Evolutionary conservation across 306 rosid genomes (phyloP).

Genomic region (Sicyos baderoa): DNA sequence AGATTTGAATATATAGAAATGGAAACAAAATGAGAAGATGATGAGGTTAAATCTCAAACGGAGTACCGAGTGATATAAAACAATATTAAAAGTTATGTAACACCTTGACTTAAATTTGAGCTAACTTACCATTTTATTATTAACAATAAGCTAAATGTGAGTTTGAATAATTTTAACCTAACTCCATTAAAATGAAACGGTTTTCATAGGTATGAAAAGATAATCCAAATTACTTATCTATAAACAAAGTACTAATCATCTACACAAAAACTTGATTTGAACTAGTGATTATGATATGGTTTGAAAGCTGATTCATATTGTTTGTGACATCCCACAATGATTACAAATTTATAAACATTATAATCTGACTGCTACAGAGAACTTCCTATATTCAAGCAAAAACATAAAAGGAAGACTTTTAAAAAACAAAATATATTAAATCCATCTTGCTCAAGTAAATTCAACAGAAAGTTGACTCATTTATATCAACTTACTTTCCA

Average conservation of each 20-base stretch:
- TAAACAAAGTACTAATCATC: background rate
- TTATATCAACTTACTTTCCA: background rate
- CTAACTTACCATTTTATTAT: too few relatives aligned
- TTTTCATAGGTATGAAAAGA: background rate
- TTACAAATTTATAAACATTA: background rate
- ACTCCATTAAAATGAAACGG: too few relatives aligned
- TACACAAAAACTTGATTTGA: background rate
- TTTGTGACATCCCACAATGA: slow-evolving; percentile 9
- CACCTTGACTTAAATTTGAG: too few relatives aligned
- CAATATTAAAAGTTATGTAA: too few relatives aligned
- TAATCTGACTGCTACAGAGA: background rate
- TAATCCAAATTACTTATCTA: background rate
- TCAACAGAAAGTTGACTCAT: slow-evolving; percentile 6
- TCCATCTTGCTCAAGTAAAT: background rate
- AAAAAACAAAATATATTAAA: background rate
- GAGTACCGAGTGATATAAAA: too few relatives aligned
- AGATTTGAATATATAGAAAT: too few relatives aligned
- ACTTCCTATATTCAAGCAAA: background rate
- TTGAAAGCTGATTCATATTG: background rate
- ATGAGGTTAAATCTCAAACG: too few relatives aligned
- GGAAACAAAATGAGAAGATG: too few relatives aligned
- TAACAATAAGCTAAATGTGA: too few relatives aligned
- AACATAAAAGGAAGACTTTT: background rate
- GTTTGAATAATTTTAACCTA: too few relatives aligned
- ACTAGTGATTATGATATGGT: background rate